These are phyloP conservation scores for Thalassia testudinum DNA, from an alignment of 116 monocot genomes.

Conservation along the genomic window DNA sequence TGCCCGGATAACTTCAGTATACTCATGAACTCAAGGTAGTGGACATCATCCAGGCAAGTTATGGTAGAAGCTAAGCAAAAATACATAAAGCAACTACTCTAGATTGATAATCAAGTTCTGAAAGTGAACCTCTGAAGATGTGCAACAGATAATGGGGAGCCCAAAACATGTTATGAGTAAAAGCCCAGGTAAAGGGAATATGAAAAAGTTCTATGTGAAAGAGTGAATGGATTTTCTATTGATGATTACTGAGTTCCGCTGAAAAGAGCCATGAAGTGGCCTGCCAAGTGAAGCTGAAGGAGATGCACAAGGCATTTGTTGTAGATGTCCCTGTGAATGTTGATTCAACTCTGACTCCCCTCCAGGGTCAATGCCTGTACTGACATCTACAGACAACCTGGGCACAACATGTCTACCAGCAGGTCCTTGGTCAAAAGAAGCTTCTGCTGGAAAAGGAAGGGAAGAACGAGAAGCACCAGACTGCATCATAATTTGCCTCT, in stretches of 20 bases:
- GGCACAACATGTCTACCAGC: slow-evolving; percentile 18
- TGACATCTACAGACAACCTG: slow-evolving; percentile 58
- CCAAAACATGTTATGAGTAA: no score
- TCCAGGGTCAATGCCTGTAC: slow-evolving; percentile 33
- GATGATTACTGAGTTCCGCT: slow-evolving; percentile 38
- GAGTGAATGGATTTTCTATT: no score
- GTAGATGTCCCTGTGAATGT: slow-evolving; percentile 25
- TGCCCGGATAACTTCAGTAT: no score
- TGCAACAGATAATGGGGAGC: no score
- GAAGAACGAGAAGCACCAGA: slow-evolving; percentile 13
- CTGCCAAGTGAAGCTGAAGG: slow-evolving; percentile 33
- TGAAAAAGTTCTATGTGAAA: no score
- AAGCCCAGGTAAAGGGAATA: no score
- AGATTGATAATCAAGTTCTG: no score
- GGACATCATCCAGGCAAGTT: no score
- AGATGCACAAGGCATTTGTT: slow-evolving; percentile 23
- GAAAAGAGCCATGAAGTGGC: slow-evolving; percentile 17
- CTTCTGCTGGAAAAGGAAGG: slow-evolving; percentile 29
- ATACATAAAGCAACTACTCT: no score
- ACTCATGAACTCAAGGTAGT: no score
- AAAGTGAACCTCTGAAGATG: no score
- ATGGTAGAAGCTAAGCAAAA: no score
- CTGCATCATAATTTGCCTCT: slow-evolving; percentile 26
- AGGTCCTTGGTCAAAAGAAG: slow-evolving; percentile 24
- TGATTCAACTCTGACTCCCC: slow-evolving; percentile 52